These are phyloP conservation scores for Coffea eugenioides DNA, from an alignment of 257 asterid species.

Conservation along the genomic window DNA sequence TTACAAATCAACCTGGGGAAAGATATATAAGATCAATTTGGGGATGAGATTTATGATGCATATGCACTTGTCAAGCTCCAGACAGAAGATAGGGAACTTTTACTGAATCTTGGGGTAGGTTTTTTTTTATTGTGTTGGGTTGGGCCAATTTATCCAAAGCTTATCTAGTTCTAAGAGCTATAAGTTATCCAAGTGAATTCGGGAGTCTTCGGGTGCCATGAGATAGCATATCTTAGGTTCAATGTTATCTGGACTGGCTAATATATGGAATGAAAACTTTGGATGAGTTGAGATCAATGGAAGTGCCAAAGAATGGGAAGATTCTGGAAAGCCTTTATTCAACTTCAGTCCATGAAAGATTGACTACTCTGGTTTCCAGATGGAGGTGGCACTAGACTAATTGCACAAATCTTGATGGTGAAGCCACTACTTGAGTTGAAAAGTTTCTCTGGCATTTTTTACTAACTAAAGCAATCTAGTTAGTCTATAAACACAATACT, in stretches of 20 bases:
- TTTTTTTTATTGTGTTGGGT: neutral
- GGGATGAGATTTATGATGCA: no score
- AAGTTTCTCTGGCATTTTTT: neutral
- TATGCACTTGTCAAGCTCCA: neutral
- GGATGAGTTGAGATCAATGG: neutral
- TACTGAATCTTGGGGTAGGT: neutral
- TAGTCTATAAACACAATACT: neutral
- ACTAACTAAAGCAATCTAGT: neutral
- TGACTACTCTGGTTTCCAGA: neutral
- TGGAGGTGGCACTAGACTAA: neutral
- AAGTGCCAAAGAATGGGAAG: neutral
- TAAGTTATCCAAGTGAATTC: neutral
- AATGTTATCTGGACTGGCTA: neutral
- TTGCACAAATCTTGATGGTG: neutral
- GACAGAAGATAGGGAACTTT: neutral
- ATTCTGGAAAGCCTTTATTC: neutral
- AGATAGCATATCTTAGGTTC: neutral
- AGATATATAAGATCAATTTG: neutral
- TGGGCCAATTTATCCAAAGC: neutral
- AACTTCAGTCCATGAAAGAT: neutral
- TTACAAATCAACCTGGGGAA: neutral
- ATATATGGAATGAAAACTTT: neutral
- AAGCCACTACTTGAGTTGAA: neutral
- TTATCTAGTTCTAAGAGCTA: neutral
- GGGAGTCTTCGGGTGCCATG: neutral